Evolutionary conservation across 768 basidiomycete genomes (phyloP), one percentile per base, ranked within the genome.

Genomic region (Trametes cubensis): DNA sequence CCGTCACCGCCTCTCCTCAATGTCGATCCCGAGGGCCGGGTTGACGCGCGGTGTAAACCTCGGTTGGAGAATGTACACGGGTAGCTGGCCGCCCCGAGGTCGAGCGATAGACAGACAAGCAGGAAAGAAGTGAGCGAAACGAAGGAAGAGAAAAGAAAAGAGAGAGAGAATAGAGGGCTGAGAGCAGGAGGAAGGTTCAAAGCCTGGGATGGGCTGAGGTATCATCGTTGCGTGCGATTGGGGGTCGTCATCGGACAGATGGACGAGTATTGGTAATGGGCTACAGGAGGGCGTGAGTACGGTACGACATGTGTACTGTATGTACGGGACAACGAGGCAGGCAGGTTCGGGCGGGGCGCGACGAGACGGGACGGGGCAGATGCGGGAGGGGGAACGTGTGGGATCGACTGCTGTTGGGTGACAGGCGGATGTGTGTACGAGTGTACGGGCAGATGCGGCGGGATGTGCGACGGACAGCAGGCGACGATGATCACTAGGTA

Each of bases 211-310:
- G 10, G 34, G 34, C 10, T 34, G 34, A 68, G 67, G 67, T 68
- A 68, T 68, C 67, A 61, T 65, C 62, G 64, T 66, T 58, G 59
- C 45, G 34, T 52, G 56, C 56, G 57, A 20, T 21, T n/a, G 13
- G 53, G 49, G 58, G 39, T 26, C 62, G 55, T 64, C 62, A 40
- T 59, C 28, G 39, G 26, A 21, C 20, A n/a, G n/a, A n/a, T n/a
- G 46, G 23, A 23, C 25, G 23, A n/a, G 25, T 14, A 28, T 23
- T 8, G 25, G 14, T 7, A 28, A 49, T 17, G 38, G 41, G 67
- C 67, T 72, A 72, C 71, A 72, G 55, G 38, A 49, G 58, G 21
- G 47, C 42, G 58, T 59, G 54, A 65, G 66, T 68, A 67, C 68
- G 65, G 66, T 49, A 49, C 48, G 23, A 23, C 21, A 49, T 49